These are phyloP conservation scores for Russula abietina DNA, from an alignment of 768 basidiomycete genomes.

Conservation along the genomic window DNA sequence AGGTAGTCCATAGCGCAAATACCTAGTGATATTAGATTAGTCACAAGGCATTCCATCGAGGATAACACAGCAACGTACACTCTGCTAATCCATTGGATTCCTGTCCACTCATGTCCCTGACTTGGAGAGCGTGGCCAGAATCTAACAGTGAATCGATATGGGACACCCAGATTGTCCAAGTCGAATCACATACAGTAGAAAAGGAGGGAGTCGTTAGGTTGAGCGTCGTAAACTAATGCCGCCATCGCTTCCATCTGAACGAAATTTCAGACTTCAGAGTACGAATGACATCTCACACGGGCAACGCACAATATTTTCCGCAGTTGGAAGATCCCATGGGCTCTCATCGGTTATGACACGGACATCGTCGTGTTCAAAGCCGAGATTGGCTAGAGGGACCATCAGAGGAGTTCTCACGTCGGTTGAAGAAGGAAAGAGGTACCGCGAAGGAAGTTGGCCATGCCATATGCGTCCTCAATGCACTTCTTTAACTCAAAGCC, in stretches of 20 bases:
- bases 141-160: not conserved
- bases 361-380: not conserved
- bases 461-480: not conserved
- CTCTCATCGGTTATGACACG: not conserved
- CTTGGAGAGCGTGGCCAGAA: conserved; percentile 3
- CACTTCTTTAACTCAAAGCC: not conserved
- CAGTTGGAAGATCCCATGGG: not conserved
- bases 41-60: not conserved
- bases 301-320: conserved; percentile 3
- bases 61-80: not conserved
- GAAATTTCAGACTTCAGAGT: not conserved
- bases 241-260: not conserved
- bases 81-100: not conserved
- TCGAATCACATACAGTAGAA: conserved; percentile 1
- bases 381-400: not conserved
- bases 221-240: not conserved
- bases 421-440: not conserved
- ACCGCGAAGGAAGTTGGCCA: conserved; percentile 10
- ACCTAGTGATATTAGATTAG: not conserved
- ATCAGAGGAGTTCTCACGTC: not conserved
- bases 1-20: not conserved
- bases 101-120: not conserved
- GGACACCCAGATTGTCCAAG: not conserved
- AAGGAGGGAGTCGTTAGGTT: not conserved
- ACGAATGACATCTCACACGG: not conserved